phyloP scores from a whole-genome alignment of 2,329 filamentous ascomycete genomes.

The Fusarium graminum region DNA sequence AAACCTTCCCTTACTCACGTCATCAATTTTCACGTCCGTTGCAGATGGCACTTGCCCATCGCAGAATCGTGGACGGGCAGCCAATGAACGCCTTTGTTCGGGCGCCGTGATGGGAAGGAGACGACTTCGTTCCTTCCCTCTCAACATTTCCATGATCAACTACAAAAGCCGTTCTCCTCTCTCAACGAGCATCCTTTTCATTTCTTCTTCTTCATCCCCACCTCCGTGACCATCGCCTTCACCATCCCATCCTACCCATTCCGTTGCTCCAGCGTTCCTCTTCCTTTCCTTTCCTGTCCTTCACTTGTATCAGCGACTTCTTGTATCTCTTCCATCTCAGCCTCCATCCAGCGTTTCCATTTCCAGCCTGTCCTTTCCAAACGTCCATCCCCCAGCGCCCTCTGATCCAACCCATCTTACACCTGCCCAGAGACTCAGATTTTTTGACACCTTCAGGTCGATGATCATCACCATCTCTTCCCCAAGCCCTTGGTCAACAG shows the following conservation, averaged over 20 bases:
- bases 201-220: constrained; percentile 14
- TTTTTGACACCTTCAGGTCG: constrained; percentile 18
- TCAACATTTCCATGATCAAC: neutral
- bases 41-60: no score
- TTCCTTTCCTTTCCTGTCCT: neutral
- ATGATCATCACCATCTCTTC: constrained; percentile 28
- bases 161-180: neutral
- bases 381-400: neutral
- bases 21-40: neutral
- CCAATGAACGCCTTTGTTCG: neutral
- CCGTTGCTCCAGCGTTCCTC: neutral
- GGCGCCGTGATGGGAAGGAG: constrained; percentile 1
- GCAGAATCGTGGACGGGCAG: neutral
- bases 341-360: neutral
- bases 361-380: neutral
- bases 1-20: neutral
- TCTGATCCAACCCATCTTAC: constrained; percentile 30
- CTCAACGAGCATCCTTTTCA: neutral
- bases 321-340: neutral
- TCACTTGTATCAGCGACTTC: constrained; percentile 4
- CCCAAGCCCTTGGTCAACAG: neutral
- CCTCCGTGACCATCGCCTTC: neutral
- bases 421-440: constrained; percentile 20
- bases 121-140: constrained; percentile 10
- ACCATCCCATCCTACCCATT: constrained; percentile 2